These are phyloP conservation scores for Suillus discolor DNA, from an alignment of 768 basidiomycete genomes.

Conservation along the genomic window DNA sequence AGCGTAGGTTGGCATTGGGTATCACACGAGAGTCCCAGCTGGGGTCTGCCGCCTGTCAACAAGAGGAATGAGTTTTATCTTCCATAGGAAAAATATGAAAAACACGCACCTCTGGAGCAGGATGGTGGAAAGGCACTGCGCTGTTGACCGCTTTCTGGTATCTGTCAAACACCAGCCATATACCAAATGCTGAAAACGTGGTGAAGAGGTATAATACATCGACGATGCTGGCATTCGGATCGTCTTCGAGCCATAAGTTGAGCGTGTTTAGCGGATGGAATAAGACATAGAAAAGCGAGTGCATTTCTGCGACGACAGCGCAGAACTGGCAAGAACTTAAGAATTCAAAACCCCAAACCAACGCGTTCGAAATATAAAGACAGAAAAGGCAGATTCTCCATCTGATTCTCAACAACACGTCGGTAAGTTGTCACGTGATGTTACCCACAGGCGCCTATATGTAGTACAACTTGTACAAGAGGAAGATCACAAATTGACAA, in stretches of 20 bases:
- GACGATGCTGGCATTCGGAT: constrained; percentile 49
- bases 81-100: not conserved
- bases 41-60: constrained; percentile 57
- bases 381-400: constrained; percentile 5
- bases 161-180: constrained; percentile 76
- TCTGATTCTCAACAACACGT: not conserved
- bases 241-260: constrained; percentile 49
- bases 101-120: constrained; percentile 56
- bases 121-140: constrained; percentile 66
- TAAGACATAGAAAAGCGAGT: constrained; percentile 37
- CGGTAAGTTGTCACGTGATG: constrained; percentile 1
- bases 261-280: constrained; percentile 57
- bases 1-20: constrained; percentile 58
- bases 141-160: constrained; percentile 76
- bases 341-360: constrained; percentile 2
- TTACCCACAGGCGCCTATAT: not conserved
- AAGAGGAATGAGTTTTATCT: constrained; percentile 10
- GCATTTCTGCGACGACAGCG: constrained; percentile 21
- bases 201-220: constrained; percentile 70
- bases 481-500: no score
- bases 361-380: constrained; percentile 5
- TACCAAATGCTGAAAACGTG: constrained; percentile 74
- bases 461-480: no score
- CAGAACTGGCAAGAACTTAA: constrained; percentile 6
- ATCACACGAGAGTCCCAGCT: constrained; percentile 59